Percentiles rank a stretch among this genome's conserved stretches.
Evolutionary conservation across 768 basidiomycete genomes (phyloP).

Genomic region (Tylopilus subfusipes): DNA sequence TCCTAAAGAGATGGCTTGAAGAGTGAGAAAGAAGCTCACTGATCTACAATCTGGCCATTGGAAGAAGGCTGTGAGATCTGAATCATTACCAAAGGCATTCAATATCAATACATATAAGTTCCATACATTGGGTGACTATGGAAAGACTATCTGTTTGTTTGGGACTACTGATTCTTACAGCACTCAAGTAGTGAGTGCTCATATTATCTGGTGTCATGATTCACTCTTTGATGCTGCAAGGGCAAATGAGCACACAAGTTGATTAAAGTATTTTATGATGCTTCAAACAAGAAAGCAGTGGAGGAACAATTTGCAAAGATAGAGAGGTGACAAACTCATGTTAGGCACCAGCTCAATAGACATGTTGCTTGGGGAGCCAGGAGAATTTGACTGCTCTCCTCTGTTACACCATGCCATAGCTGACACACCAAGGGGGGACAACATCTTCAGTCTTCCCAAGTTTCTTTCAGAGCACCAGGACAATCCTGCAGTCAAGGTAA

Average conservation of each 20-base stretch:
- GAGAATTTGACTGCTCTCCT: background rate
- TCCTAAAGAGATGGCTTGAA: background rate
- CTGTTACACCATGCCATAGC: conserved; percentile 5
- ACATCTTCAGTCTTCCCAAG: background rate
- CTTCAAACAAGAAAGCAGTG: conserved; percentile 20
- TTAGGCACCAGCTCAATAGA: background rate
- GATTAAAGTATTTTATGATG: conserved; percentile 27
- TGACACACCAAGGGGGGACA: background rate
- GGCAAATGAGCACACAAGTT: background rate
- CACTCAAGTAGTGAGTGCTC: no score
- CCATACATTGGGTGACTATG: conserved; percentile 27
- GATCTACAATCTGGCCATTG: background rate
- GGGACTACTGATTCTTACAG: no score
- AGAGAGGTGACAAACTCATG: conserved; percentile 4
- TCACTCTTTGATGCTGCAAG: background rate
- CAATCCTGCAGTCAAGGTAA: conserved; percentile 10
- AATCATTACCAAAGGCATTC: conserved; percentile 7
- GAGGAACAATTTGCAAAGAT: conserved; percentile 1
- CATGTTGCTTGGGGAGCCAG: no score
- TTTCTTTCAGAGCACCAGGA: conserved; percentile 1
- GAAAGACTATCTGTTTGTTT: conserved; percentile 5
- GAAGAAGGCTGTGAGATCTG: background rate
- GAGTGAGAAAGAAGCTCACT: background rate
- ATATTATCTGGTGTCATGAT: no score
- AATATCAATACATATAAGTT: conserved; percentile 30